Percentiles rank a stretch among this genome's conserved stretches.
Conservation (phyloP, 352 stramenopile genomes). For the Phytopythium litorale region DNA sequence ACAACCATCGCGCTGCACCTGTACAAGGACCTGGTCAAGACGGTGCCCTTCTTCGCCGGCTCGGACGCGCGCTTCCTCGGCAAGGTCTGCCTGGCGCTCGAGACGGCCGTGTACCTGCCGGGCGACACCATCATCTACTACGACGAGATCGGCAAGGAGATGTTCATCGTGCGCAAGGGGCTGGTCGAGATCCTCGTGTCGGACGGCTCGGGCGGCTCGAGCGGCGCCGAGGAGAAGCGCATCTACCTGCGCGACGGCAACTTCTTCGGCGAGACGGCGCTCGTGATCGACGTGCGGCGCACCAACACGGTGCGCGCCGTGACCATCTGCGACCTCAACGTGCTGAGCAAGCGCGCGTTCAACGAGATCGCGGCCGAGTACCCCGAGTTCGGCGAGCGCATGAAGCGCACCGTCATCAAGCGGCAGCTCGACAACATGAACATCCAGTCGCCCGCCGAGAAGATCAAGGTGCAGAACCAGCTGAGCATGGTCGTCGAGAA, state of each 20-base stretch:
- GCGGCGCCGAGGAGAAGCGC: constrained; percentile 30
- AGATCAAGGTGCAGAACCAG: constrained; percentile 75
- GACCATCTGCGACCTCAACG: constrained; percentile 75
- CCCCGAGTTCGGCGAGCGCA: constrained; percentile 72
- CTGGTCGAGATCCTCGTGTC: constrained; percentile 74
- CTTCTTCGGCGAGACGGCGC: constrained; percentile 73
- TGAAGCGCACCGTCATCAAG: constrained; percentile 82
- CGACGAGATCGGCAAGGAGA: constrained; percentile 79
- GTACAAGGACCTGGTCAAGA: constrained; percentile 80
- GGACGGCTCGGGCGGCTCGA: constrained; percentile 23
- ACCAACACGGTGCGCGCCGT: constrained; percentile 78
- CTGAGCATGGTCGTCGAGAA: constrained; percentile 77
- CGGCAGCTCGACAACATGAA: constrained; percentile 85
- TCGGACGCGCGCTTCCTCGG: constrained; percentile 69
- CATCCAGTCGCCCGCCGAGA: constrained; percentile 64
- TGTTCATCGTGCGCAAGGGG: constrained; percentile 86
- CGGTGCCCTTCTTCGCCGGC: constrained; percentile 74
- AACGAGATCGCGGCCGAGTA: constrained; percentile 82
- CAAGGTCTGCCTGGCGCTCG: constrained; percentile 73
- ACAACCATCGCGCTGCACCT: constrained; percentile 76
- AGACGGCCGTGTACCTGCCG: constrained; percentile 74
- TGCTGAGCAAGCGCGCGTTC: constrained; percentile 73
- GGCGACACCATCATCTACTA: constrained; percentile 81
- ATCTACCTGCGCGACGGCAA: constrained; percentile 74
- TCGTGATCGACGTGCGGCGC: constrained; percentile 76